These are phyloP conservation scores for Phytophthora fragariaefolia DNA, from an alignment of 352 stramenopile genomes.

Conservation along the genomic window DNA sequence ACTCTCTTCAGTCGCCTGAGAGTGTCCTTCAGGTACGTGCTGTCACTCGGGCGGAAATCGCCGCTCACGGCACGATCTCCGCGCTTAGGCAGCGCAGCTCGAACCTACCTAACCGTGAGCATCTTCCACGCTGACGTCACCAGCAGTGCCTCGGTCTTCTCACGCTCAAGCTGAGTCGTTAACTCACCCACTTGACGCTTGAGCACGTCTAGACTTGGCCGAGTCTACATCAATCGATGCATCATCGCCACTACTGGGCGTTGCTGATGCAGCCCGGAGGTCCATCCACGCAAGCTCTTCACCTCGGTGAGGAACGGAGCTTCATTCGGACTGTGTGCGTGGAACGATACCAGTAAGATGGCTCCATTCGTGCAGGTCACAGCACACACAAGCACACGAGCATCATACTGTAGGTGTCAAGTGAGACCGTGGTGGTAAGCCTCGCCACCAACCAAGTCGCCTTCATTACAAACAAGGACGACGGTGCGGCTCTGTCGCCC, in stretches of 20 bases:
- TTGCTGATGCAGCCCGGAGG: neutral
- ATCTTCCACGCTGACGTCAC: slow-evolving; percentile 6
- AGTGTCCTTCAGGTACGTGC: neutral
- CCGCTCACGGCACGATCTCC: slow-evolving; percentile 4
- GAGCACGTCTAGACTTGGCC: no score
- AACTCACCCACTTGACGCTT: slow-evolving; percentile 14
- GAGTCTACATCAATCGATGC: no score
- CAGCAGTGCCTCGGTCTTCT: neutral
- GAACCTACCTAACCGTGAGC: slow-evolving; percentile 5
- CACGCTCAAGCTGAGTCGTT: slow-evolving; percentile 8
- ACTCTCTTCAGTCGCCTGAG: neutral
- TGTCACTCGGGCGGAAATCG: slow-evolving; percentile 1
- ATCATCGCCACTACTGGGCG: no score
- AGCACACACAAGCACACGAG: no score
- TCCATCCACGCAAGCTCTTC: neutral
- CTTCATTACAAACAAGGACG: neutral
- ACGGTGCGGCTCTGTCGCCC: neutral
- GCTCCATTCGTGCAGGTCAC: neutral
- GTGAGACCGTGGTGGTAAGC: no score
- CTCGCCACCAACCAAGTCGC: neutral
- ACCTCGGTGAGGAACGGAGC: neutral
- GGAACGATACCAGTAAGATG: neutral
- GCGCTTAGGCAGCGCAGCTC: slow-evolving; percentile 8
- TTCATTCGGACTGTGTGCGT: neutral
- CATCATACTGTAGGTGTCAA: no score